These are phyloP conservation scores for Lactifluus volemus DNA, from an alignment of 768 basidiomycete species.

Conservation along the genomic window DNA sequence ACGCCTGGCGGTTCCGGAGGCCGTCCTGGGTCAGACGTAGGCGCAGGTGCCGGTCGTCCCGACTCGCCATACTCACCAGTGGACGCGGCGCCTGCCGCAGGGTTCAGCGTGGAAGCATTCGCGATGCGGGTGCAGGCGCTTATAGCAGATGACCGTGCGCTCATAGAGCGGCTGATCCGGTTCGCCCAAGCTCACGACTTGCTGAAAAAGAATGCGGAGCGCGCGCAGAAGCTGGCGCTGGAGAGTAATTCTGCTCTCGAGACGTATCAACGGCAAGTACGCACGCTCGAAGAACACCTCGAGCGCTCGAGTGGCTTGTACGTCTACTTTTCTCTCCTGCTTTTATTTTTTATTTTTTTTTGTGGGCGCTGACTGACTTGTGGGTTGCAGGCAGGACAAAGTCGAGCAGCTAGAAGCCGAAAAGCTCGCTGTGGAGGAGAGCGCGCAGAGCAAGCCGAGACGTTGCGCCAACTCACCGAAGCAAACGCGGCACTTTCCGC, in stretches of 20 bases:
- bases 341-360: slow-evolving; percentile 36
- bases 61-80: slow-evolving; percentile 12
- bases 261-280: slow-evolving; percentile 86
- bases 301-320: slow-evolving; percentile 41
- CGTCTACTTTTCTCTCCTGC: slow-evolving; percentile 43
- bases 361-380: not conserved
- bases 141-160: slow-evolving; percentile 69
- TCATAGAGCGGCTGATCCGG: slow-evolving; percentile 77
- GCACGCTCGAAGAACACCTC: slow-evolving; percentile 70
- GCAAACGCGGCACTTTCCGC: slow-evolving; percentile 74
- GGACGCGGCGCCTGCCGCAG: slow-evolving; percentile 19
- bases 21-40: not conserved
- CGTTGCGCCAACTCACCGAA: slow-evolving; percentile 61
- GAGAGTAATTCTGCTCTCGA: slow-evolving; percentile 73
- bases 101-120: slow-evolving; percentile 72
- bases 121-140: slow-evolving; percentile 70
- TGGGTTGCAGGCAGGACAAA: slow-evolving; percentile 51
- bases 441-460: slow-evolving; percentile 69
- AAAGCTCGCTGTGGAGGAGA: slow-evolving; percentile 60
- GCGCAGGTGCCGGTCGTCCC: slow-evolving; percentile 19
- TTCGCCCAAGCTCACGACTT: slow-evolving; percentile 87
- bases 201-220: slow-evolving; percentile 85
- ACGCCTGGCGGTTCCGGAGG: slow-evolving; percentile 27
- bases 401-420: slow-evolving; percentile 51
- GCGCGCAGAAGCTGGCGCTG: slow-evolving; percentile 83